Evolutionary conservation across 129 eudicot genomes (phyloP), one percentile per base, ranked within the genome.

Genomic region (Arctium lappa): DNA sequence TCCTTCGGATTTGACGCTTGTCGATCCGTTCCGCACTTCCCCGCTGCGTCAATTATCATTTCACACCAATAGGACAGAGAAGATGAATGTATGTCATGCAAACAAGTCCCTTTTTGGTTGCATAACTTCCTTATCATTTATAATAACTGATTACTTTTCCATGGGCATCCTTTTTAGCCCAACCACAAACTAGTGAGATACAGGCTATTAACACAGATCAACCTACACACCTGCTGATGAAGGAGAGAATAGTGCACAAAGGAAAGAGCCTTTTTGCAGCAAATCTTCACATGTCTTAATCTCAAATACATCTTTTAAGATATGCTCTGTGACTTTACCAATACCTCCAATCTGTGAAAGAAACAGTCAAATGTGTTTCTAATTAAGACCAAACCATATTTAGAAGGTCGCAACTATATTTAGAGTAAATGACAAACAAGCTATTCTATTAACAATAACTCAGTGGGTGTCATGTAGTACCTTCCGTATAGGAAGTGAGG

Each of bases 401-500:
- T 33, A 63, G 4, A 69, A 74, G 31, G 30, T 15, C 16, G 60
- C n/a, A 72, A 40, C 22, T 70, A 40, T 31, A 48, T 38, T 68
- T 69, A 31, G 50, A 74, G 40, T 85, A 75, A 85, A 69, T 53
- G 33, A 42, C 75, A 75, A 65, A 63, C n/a, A 80, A 48, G 53
- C 38, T 60, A 42, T 69, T 48, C 71, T 53, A 32, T 63, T 10
- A 77, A 32, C 13, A 13, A 56, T 31, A 63, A 44, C 71, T 40
- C 53, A 9, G 46, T 42, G 31, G 46, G 32, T 74, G 53, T 13
- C 56, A 85, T 39, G 72, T 10, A 74, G 79, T 89, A 92, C 98
- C 98, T 94, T 94, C 63, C 98, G 86, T 83, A 90, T 93, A 63
- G 99, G 99, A 81, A 95, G 95, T 13, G 99, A 90, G 62, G 99